phyloP scores from a whole-genome alignment of 2,329 filamentous ascomycete genomes.

The Sporothrix dimorphospora region DNA sequence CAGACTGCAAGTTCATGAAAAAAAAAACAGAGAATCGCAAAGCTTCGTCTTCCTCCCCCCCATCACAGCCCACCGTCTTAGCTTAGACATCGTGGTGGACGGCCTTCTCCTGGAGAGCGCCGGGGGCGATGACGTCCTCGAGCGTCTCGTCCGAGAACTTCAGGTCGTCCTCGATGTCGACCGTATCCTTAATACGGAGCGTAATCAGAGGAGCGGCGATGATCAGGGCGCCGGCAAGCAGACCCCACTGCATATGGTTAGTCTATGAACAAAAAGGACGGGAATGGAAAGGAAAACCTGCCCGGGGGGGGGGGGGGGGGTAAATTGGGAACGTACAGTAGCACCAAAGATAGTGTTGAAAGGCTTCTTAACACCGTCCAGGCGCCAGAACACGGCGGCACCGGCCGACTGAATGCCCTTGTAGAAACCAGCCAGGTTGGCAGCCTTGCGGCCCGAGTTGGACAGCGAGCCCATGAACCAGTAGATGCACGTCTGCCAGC shows the following conservation, averaged over 20 bases:
- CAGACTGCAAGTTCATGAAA: neutral
- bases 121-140: slow-evolving; percentile 62
- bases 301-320: neutral
- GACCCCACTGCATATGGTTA: slow-evolving; percentile 64
- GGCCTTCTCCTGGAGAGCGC: slow-evolving; percentile 31
- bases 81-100: slow-evolving; percentile 25
- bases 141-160: slow-evolving; percentile 82
- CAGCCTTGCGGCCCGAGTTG: slow-evolving; percentile 88
- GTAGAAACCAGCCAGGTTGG: slow-evolving; percentile 73
- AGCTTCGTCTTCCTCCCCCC: neutral
- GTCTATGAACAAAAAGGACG: neutral
- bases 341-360: slow-evolving; percentile 73
- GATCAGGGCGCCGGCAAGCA: slow-evolving; percentile 73
- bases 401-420: slow-evolving; percentile 78
- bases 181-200: slow-evolving; percentile 78
- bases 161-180: slow-evolving; percentile 79
- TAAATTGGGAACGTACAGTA: slow-evolving; percentile 44
- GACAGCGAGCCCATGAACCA: slow-evolving; percentile 95
- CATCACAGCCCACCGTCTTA: neutral
- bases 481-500: slow-evolving; percentile 89
- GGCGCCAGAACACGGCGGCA: slow-evolving; percentile 72
- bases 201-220: slow-evolving; percentile 80
- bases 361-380: slow-evolving; percentile 64
- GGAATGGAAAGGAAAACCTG: neutral
- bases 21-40: neutral